Conservation (phyloP, 805 yeast species). For the Torulaspora franciscae region DNA sequence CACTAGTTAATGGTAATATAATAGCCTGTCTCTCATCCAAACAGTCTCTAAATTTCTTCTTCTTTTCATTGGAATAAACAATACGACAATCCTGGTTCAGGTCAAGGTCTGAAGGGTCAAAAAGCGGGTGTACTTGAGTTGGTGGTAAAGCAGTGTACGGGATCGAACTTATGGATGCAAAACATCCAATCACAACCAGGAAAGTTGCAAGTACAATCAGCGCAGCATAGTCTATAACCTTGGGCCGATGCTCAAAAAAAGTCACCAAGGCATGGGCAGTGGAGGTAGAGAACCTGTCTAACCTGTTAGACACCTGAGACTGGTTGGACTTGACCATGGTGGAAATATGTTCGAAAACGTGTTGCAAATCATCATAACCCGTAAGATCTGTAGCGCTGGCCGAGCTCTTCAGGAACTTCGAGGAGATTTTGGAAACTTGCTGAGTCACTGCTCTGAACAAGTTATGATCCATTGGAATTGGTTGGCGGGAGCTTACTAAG, state of each 20-base stretch:
- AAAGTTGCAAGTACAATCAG: slow-evolving; percentile 13
- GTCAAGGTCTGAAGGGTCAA: slow-evolving; percentile 42
- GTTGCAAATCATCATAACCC: slow-evolving; percentile 8
- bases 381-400: neutral
- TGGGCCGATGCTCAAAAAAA: slow-evolving; percentile 4
- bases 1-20: slow-evolving; percentile 44
- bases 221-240: slow-evolving; percentile 5
- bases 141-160: slow-evolving; percentile 36
- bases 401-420: slow-evolving; percentile 1
- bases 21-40: slow-evolving; percentile 35
- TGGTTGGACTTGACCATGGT: slow-evolving; percentile 5
- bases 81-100: slow-evolving; percentile 19
- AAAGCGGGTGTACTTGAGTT: slow-evolving; percentile 36
- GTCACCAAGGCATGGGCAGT: slow-evolving; percentile 10
- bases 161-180: slow-evolving; percentile 33
- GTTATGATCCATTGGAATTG: neutral
- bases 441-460: slow-evolving; percentile 1
- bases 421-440: slow-evolving; percentile 2
- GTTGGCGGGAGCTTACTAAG: neutral
- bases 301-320: slow-evolving; percentile 1
- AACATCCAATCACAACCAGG: slow-evolving; percentile 36
- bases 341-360: slow-evolving; percentile 10
- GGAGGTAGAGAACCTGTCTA: slow-evolving; percentile 5
- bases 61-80: slow-evolving; percentile 17
- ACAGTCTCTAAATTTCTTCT: slow-evolving; percentile 9